phyloP scores from a whole-genome alignment of 495 filamentous ascomycete species.

The Ramalina peruviana region DNA sequence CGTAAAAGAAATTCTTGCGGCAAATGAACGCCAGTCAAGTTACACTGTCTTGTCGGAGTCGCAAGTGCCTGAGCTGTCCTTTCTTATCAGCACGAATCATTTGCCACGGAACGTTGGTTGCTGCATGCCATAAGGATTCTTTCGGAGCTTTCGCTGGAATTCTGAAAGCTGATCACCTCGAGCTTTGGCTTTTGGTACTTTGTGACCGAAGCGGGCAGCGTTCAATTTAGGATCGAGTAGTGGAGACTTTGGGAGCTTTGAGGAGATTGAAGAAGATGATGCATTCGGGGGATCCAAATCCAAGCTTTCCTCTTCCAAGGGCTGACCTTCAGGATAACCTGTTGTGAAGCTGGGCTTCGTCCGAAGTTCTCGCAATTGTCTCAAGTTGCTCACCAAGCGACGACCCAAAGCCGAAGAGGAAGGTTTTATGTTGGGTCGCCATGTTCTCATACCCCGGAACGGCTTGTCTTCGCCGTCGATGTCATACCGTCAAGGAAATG shows the following conservation, averaged over 20 bases:
- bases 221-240: conserved; percentile 8
- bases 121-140: conserved; percentile 46
- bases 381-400: no score
- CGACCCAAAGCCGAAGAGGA: no score
- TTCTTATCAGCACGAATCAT: conserved; percentile 12
- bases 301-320: neutral
- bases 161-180: conserved; percentile 17
- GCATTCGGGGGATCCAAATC: neutral
- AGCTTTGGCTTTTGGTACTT: conserved; percentile 13
- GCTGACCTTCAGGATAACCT: neutral
- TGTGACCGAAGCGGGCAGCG: conserved; percentile 27
- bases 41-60: conserved; percentile 47
- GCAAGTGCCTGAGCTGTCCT: conserved; percentile 47
- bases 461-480: no score
- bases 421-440: no score
- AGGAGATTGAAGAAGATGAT: neutral
- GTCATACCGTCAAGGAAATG: no score
- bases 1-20: conserved; percentile 51
- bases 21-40: conserved; percentile 36
- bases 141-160: conserved; percentile 36
- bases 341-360: no score
- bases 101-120: conserved; percentile 15
- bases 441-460: no score
- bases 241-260: conserved; percentile 9
- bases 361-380: no score